Evolutionary conservation across 2,329 filamentous ascomycete species (phyloP).

Genomic region (Aspergillus novoparasiticus): DNA sequence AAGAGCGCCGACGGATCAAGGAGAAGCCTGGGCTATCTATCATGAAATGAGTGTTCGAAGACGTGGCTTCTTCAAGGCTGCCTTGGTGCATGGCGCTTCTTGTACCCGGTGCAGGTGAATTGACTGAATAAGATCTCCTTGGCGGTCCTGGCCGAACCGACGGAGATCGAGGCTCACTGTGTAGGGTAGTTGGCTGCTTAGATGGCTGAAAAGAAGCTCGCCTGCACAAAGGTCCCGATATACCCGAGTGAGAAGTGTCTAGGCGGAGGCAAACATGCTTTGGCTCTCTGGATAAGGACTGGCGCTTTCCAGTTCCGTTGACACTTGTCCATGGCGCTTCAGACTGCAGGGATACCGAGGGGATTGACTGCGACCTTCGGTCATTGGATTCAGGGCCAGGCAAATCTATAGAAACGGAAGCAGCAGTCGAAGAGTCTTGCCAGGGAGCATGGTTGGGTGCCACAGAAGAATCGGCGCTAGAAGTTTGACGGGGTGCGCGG

Average conservation of each 20-base stretch:
- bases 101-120: conserved; percentile 28
- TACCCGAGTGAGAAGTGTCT: conserved; percentile 5
- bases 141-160: conserved; percentile 20
- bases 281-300: conserved; percentile 13
- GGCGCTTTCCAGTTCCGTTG: conserved; percentile 1
- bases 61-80: conserved; percentile 29
- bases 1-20: conserved; percentile 40
- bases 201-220: conserved; percentile 22
- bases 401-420: conserved; percentile 23
- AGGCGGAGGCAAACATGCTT: conserved; percentile 10
- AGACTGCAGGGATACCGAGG: conserved; percentile 19
- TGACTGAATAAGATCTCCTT: conserved; percentile 33
- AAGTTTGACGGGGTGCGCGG: conserved; percentile 17
- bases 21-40: conserved; percentile 38
- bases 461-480: conserved; percentile 10
- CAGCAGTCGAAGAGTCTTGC: conserved; percentile 40
- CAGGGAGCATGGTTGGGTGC: conserved; percentile 24
- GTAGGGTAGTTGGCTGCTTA: conserved; percentile 24
- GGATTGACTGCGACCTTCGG: conserved; percentile 26
- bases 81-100: conserved; percentile 28
- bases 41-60: conserved; percentile 37
- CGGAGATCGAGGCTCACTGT: conserved; percentile 17
- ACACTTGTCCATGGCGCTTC: conserved; percentile 14
- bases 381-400: conserved; percentile 13
- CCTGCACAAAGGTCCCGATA: conserved; percentile 19